Evolutionary conservation across 495 filamentous ascomycete genomes (phyloP), one percentile per base, ranked within the genome.

Genomic region (Penicilliopsis zonata): DNA sequence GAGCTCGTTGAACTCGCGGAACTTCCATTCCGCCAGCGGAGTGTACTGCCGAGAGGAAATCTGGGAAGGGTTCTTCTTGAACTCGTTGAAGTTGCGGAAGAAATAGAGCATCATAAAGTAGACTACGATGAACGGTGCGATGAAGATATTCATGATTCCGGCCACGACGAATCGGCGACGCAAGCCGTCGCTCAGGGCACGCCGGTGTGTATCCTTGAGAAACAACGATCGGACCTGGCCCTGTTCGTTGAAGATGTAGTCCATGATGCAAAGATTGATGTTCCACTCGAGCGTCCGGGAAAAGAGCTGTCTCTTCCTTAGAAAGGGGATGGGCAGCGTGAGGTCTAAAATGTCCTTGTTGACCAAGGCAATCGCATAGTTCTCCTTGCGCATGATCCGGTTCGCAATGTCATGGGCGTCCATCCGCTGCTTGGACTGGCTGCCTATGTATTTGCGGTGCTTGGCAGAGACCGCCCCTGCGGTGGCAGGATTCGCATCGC

Each of bases 401-500:
- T 95, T 98, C 5, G 90, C 92, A 52, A 98, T 94, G 50, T 94
- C 88, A 41, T 94, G 83, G 3, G 90, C 90, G 59, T 96, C 90
- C 55, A 96, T 79, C 31, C 90, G 71, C 59, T 96, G 83, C 53
- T 95, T 94, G 13, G 90, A 93, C 43, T 88, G 84, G 41, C 70
- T 82, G 21, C 81, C 80, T 25, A 90, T 57, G 39, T 76, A 87
- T 33, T 65, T 73, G 28, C 81, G 72, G 41, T 74, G 69, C 27
- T 60, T 59, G 4, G 72, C 56, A 28, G 68, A 66, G n/a, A 78
- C 47, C 9, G 72, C 69, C 9, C 73, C 72, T 2, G 85, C 82
- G 10, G 87, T 94, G 26, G 75, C 70, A 16, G 85, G 75, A 44
- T 98, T 98, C 21, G 78, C 67, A 52, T 96, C 87, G 44, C 92